Evolutionary conservation across 371 early-diverging fungal species (phyloP), one percentile per base, ranked within the genome.

Genomic region (Entomophthora muscae): DNA sequence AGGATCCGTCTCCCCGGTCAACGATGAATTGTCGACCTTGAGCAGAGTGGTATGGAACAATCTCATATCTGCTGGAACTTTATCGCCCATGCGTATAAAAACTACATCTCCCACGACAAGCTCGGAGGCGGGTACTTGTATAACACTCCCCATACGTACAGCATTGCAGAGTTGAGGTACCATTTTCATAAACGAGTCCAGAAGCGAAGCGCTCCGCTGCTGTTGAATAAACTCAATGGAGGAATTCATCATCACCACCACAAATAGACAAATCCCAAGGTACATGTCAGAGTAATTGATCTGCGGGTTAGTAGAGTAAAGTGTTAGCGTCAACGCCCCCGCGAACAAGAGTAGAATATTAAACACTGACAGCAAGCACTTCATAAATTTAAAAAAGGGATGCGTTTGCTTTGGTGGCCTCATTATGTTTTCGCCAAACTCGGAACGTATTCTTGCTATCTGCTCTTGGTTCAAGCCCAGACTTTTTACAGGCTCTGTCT

Each of bases 181-280:
- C 82, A 95, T 73, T 70, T 86, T 78, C 69, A 91, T 65, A 75
- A 95, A 90, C 13, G 93, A 91, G 26, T 91, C 84, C 32, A 95
- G 70, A 32, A 92, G 78, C 28, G 88, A 85, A 28, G 80, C 80
- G 22, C 86, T 82, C 72, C 92, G 93, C 69, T 84, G 87, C 57
- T 81, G 76, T 76, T 95, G 94, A 65, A 81, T 83, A 71, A 91
- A 93, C 72, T 96, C 97, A 68, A 96, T 89, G 55, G 77, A 78
- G 0, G 95, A 88, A 66, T 96, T 96, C 53, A 93, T 61, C 53
- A 93, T 80, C 2, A 92, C 87, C 29, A 95, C 93, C 59, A 66
- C 80, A 61, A 96, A 80, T 0, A 94, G 73, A 67, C 95, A 90
- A 27, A 83, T 84, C 2, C 95, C 95, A 33, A 93, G 75, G 70